These are phyloP conservation scores for Byssoonygena ceratinophila DNA, from an alignment of 2,329 filamentous ascomycete species.

Conservation along the genomic window DNA sequence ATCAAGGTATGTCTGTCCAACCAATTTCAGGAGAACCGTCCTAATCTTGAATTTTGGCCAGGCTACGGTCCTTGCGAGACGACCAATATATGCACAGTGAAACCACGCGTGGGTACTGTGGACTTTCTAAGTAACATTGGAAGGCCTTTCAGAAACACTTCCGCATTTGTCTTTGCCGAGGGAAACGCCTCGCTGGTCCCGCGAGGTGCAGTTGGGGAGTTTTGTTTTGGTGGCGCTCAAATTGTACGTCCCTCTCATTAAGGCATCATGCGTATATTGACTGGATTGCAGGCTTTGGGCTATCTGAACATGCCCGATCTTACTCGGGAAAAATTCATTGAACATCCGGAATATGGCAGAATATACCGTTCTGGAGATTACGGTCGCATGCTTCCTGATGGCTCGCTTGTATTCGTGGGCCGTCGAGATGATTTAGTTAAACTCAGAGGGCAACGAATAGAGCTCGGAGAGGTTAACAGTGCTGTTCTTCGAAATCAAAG, in stretches of 20 bases:
- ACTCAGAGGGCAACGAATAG: conserved; percentile 67
- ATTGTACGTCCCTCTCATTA: conserved; percentile 41
- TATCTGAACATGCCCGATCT: conserved; percentile 58
- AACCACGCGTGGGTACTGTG: conserved; percentile 44
- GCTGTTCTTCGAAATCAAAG: conserved; percentile 44
- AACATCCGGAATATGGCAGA: conserved; percentile 57
- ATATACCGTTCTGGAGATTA: conserved; percentile 76
- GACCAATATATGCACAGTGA: conserved; percentile 76
- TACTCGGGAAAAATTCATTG: conserved; percentile 56
- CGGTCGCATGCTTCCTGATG: conserved; percentile 66
- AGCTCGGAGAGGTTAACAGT: conserved; percentile 64
- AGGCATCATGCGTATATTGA: conserved; percentile 11
- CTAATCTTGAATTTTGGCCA: conserved; percentile 15
- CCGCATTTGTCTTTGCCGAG: conserved; percentile 51
- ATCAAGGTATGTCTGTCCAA: conserved; percentile 48
- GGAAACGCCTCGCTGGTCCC: conserved; percentile 46
- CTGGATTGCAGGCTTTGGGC: conserved; percentile 42
- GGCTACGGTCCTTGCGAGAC: conserved; percentile 75
- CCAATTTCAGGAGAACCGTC: not conserved
- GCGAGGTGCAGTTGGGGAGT: conserved; percentile 63
- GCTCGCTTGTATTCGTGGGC: conserved; percentile 61
- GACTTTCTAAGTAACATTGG: conserved; percentile 69
- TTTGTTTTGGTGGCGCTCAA: conserved; percentile 80
- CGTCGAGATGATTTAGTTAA: conserved; percentile 73
- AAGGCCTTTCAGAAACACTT: conserved; percentile 62